Evolutionary conservation across 2,329 filamentous ascomycete genomes (phyloP).

Genomic region (Ophiostoma novo-ulmi): DNA sequence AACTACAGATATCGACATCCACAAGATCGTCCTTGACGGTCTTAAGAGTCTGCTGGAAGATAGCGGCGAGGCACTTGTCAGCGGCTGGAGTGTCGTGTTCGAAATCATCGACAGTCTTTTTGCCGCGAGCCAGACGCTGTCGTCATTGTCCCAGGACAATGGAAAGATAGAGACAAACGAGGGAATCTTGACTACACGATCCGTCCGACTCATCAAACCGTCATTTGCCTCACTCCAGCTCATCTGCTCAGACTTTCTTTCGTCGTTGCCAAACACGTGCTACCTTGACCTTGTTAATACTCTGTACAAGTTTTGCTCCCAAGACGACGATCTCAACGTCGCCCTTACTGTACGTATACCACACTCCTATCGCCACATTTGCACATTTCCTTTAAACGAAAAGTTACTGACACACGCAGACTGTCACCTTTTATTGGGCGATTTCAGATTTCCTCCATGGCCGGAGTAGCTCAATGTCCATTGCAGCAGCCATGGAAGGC

Average conservation of each 20-base stretch:
- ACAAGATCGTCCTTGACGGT: constrained; percentile 72
- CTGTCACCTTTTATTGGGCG: constrained; percentile 93
- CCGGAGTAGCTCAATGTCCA: constrained; percentile 53
- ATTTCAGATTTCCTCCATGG: constrained; percentile 78
- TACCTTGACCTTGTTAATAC: constrained; percentile 78
- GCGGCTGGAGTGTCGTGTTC: constrained; percentile 82
- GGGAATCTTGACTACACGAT: constrained; percentile 49
- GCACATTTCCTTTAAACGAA: too few relatives aligned
- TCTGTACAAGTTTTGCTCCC: constrained; percentile 80
- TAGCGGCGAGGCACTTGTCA: constrained; percentile 75
- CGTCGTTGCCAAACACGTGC: constrained; percentile 64
- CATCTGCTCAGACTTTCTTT: constrained; percentile 89
- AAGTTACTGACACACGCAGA: constrained; percentile 42
- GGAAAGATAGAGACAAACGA: constrained; percentile 30
- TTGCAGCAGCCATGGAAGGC: constrained; percentile 53
- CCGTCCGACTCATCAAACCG: constrained; percentile 71
- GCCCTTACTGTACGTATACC: constrained; percentile 68
- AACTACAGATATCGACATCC: constrained; percentile 69
- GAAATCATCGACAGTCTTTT: constrained; percentile 82
- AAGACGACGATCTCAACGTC: constrained; percentile 90
- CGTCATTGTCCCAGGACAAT: background rate
- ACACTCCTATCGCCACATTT: background rate
- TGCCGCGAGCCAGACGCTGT: constrained; percentile 37
- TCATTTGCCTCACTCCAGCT: constrained; percentile 88
- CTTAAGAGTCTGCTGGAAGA: constrained; percentile 80